A percentile compares a stretch with the other conserved stretches of the same genome.
Evolutionary conservation across 768 basidiomycete genomes (phyloP).

Genomic region (Gymnopilus junonius): DNA sequence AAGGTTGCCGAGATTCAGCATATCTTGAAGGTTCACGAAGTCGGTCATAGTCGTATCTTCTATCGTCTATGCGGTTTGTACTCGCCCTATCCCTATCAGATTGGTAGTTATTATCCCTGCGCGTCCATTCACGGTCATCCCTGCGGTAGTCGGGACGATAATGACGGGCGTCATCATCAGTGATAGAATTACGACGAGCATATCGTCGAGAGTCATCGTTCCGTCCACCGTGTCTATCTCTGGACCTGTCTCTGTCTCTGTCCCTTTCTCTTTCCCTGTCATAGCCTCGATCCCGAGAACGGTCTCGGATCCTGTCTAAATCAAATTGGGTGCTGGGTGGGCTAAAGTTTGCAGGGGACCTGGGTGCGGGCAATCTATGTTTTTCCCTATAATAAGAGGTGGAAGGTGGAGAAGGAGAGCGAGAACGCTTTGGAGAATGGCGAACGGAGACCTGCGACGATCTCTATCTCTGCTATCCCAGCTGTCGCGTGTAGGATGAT

Average conservation of each 20-base stretch:
- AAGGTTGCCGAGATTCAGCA: background rate
- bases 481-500: slow-evolving; percentile 17
- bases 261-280: slow-evolving; percentile 37
- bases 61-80: slow-evolving; percentile 18
- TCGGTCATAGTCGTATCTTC: slow-evolving; percentile 28
- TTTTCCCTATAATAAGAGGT: slow-evolving; percentile 35
- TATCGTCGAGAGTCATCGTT: slow-evolving; percentile 29
- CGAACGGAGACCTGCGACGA: slow-evolving; percentile 28
- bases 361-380: slow-evolving; percentile 44
- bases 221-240: slow-evolving; percentile 19
- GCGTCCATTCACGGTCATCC: slow-evolving; percentile 38
- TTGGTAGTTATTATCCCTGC: slow-evolving; percentile 30
- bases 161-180: slow-evolving; percentile 20
- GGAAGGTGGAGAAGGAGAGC: slow-evolving; percentile 38
- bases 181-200: slow-evolving; percentile 12
- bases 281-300: slow-evolving; percentile 33
- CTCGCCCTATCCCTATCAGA: slow-evolving; percentile 8
- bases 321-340: slow-evolving; percentile 39
- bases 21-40: slow-evolving; percentile 2
- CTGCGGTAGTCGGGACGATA: slow-evolving; percentile 29
- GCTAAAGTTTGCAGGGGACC: slow-evolving; percentile 41
- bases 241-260: slow-evolving; percentile 18
- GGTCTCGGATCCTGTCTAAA: slow-evolving; percentile 35
- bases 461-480: slow-evolving; percentile 33
- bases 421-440: slow-evolving; percentile 39